Conservation (phyloP, 441 rosid species). For the Erysimum pusillum region DNA sequence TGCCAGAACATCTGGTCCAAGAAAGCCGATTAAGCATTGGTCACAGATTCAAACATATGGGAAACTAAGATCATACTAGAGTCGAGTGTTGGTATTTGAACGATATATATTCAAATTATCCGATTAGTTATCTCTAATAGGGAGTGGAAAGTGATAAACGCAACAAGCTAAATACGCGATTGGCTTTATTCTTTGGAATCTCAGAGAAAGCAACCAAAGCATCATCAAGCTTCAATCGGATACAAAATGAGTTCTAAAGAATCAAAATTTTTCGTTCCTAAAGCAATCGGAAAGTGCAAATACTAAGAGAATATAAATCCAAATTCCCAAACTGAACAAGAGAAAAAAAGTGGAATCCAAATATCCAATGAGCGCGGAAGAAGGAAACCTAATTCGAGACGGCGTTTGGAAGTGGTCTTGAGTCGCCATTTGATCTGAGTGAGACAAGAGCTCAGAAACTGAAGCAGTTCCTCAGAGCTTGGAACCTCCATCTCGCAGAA, state of each 20-base stretch:
- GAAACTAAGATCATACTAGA: slow-evolving; percentile 16
- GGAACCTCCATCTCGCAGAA: slow-evolving; percentile 51
- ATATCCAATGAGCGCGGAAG: neutral
- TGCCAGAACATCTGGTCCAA: slow-evolving; percentile 76
- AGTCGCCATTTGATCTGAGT: slow-evolving; percentile 80
- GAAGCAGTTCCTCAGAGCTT: slow-evolving; percentile 59
- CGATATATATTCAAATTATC: neutral
- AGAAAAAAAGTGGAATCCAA: slow-evolving; percentile 2
- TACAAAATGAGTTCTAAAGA: slow-evolving; percentile 5
- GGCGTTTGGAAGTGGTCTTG: slow-evolving; percentile 66
- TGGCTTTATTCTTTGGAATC: neutral
- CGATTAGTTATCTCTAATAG: neutral
- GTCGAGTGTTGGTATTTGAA: slow-evolving; percentile 21
- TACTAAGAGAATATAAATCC: neutral
- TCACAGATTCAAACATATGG: slow-evolving; percentile 6
- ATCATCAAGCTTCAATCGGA: slow-evolving; percentile 2
- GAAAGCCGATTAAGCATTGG: slow-evolving; percentile 18
- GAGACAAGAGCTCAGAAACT: slow-evolving; percentile 65
- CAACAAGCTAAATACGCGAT: slow-evolving; percentile 19
- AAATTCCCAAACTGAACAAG: neutral
- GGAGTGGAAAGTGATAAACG: neutral
- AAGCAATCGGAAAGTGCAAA: neutral
- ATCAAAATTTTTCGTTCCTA: neutral
- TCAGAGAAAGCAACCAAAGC: slow-evolving; percentile 20
- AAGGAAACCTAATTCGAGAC: slow-evolving; percentile 71